phyloP scores from a whole-genome alignment of 192 early-diverging fungal genomes.

The Rhizoclosmatium globosum region DNA sequence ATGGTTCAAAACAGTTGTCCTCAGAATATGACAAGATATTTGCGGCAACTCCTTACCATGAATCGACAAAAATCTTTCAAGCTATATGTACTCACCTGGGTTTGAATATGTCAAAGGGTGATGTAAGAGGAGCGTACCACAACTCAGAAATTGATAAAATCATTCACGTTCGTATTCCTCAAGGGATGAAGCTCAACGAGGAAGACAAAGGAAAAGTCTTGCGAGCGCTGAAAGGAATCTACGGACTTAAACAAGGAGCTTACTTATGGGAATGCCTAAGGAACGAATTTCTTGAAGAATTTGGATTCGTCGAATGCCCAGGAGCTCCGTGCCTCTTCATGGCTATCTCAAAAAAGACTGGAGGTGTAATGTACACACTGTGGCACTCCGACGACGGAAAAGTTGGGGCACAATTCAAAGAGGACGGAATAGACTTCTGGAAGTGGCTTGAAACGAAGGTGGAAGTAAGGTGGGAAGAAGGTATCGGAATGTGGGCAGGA shows the following conservation, averaged over 20 bases:
- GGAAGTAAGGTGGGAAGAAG: neutral
- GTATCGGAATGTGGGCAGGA: slow-evolving; percentile 1
- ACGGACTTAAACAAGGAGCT: neutral
- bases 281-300: neutral
- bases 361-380: neutral
- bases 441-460: neutral
- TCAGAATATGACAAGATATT: neutral
- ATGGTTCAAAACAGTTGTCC: neutral
- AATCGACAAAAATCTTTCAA: neutral
- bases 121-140: neutral
- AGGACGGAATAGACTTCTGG: neutral
- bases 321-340: neutral
- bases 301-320: neutral
- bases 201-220: neutral
- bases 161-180: neutral
- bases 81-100: neutral
- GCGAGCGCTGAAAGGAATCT: neutral
- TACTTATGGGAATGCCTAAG: neutral
- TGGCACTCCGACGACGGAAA: neutral
- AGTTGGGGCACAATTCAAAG: neutral
- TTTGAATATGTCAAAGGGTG: neutral
- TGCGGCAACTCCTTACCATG: neutral
- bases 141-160: neutral
- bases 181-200: neutral
- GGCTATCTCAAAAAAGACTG: neutral